phyloP scores from a whole-genome alignment of 2,329 filamentous ascomycete species.

The Colletotrichum abscissum region DNA sequence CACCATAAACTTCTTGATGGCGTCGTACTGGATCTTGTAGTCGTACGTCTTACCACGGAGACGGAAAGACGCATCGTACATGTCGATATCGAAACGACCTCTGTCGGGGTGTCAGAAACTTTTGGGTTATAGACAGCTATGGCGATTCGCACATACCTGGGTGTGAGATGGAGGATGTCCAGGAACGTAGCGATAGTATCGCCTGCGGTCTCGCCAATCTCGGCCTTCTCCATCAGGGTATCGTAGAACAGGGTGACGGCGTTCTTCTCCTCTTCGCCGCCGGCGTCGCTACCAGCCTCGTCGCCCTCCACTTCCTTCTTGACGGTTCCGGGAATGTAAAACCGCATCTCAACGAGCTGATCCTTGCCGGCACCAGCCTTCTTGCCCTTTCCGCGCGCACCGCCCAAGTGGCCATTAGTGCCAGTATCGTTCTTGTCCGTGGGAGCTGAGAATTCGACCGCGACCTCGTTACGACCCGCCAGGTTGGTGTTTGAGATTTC shows the following conservation, averaged over 20 bases:
- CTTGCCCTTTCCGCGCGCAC: conserved; percentile 80
- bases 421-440: conserved; percentile 77
- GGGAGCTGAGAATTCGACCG: conserved; percentile 89
- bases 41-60: conserved; percentile 99
- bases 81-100: conserved; percentile 99
- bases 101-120: conserved; percentile 59
- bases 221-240: conserved; percentile 96
- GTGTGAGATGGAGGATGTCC: conserved; percentile 96
- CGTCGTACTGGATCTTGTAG: conserved; percentile 99
- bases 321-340: conserved; percentile 94
- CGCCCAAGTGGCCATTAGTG: conserved; percentile 78
- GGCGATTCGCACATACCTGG: conserved; percentile 68
- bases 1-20: conserved; percentile 98
- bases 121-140: neutral
- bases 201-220: conserved; percentile 98
- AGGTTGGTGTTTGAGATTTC: conserved; percentile 98
- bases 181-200: conserved; percentile 98
- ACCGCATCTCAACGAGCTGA: conserved; percentile 97
- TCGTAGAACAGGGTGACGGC: conserved; percentile 98
- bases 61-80: conserved; percentile 98
- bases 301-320: conserved; percentile 81
- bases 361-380: conserved; percentile 91
- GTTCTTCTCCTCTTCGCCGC: conserved; percentile 84
- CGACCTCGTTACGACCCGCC: conserved; percentile 96
- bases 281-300: conserved; percentile 74